These are phyloP conservation scores for Sporothrix euskadiensis DNA, from an alignment of 2,329 filamentous ascomycete genomes.

Conservation along the genomic window DNA sequence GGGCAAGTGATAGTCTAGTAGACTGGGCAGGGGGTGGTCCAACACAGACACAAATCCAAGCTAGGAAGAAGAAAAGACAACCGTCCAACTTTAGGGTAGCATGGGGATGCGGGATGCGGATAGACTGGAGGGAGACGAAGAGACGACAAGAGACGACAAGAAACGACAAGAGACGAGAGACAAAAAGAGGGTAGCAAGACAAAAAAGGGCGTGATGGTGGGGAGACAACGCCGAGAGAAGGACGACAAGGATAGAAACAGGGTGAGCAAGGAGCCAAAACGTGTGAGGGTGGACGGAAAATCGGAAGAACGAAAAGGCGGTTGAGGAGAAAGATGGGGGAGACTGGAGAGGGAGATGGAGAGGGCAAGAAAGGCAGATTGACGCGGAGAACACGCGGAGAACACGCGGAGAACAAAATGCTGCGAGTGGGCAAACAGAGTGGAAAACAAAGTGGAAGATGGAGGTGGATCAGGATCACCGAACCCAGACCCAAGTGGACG, in stretches of 20 bases:
- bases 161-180: background rate
- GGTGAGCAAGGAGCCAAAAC: background rate
- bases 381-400: background rate
- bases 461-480: background rate
- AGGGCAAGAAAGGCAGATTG: background rate
- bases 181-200: background rate
- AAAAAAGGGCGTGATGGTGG: background rate
- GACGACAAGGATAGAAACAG: background rate
- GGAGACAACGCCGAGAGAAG: background rate
- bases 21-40: background rate
- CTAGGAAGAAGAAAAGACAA: background rate
- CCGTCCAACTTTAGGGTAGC: background rate
- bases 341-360: background rate
- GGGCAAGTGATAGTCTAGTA: background rate
- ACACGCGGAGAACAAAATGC: background rate
- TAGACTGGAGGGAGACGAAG: background rate
- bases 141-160: background rate
- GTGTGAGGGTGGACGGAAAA: background rate
- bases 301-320: background rate
- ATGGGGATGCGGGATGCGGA: constrained; percentile 16
- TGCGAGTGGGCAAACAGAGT: no score
- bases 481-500: background rate
- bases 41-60: background rate
- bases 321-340: background rate
- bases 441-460: background rate